A percentile compares a stretch with the other conserved stretches of the same genome.
phyloP scores from a whole-genome alignment of 176 grass and related monocot species.

The Avena eriantha region DNA sequence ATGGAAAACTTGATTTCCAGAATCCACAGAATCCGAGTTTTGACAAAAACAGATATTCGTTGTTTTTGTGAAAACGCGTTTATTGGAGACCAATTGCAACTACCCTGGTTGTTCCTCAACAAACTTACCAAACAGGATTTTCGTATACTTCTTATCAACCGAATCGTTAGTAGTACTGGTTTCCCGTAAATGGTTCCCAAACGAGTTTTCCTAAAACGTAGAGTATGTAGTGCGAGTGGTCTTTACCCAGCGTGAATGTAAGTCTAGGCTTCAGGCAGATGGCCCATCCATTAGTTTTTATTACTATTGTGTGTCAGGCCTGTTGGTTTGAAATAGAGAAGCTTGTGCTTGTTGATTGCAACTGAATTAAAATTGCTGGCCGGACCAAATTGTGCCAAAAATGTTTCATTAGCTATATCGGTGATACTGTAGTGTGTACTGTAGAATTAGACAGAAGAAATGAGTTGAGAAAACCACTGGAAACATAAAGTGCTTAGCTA shows the following conservation, averaged over 20 bases:
- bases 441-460: background rate
- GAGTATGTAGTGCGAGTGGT: background rate
- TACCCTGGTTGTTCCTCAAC: too few species aligned
- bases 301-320: background rate
- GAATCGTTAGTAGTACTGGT: too few species aligned
- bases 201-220: too few species aligned
- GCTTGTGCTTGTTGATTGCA: background rate
- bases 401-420: background rate
- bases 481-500: background rate
- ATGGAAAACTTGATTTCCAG: too few species aligned
- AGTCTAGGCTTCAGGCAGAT: conserved; percentile 1
- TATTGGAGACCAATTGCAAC: too few species aligned
- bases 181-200: too few species aligned
- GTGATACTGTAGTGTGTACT: background rate
- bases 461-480: background rate
- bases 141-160: too few species aligned
- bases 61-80: too few species aligned
- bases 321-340: background rate
- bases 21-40: too few species aligned
- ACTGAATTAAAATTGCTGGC: background rate
- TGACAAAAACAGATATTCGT: too few species aligned
- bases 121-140: too few species aligned
- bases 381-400: background rate
- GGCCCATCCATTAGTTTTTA: background rate
- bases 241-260: background rate